Evolutionary conservation across 2,329 filamentous ascomycete species (phyloP), one percentile per base, ranked within the genome.

Genomic region (Hypoxylon sp.): DNA sequence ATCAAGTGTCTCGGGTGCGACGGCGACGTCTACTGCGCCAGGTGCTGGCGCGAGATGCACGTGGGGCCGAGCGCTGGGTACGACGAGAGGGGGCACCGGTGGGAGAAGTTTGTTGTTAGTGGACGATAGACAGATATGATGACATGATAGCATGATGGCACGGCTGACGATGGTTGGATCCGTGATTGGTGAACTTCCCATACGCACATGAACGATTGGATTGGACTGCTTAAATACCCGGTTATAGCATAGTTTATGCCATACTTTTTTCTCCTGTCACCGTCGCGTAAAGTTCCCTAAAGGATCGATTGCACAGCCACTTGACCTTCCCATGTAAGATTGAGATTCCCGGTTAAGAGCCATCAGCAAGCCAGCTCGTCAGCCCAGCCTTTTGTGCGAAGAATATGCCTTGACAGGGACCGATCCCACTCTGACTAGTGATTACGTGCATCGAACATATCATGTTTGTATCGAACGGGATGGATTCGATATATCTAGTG

Each of bases 11-110:
- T 88, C 0, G 91, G 89, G 2, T 97, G 93, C 71, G 87, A 88
- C 34, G 77, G 79, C 26, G 88, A 94, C 67, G 80, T 92, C 41
- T 96, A 94, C 74, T 97, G 93, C 75, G 81, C 83, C 20, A 80
- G 85, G 15, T 96, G 93, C 79, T 97, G 92, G 92, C 85, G 83
- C 62, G 92, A 94, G 72, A 92, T 93, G 76, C 93, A 96, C 72
- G 79, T 87, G 32, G 89, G 91, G 0, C 87, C 88, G 0, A 81
- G 82, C 46, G 91, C 90, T 0, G 88, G 87, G 0, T 89, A 85
- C 49, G 91, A 94, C 61, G 91, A 93, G 75, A 81, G 85, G 60
- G 84, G 81, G 0, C 93, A 97, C 72, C 83, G 82, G 68, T 90
- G 89, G 67, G 85, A 90, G 51, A 84, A 84, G 65, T 90, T 87